phyloP scores from a whole-genome alignment of 2,329 filamentous ascomycete species.

The Gaeumannomyces tritici region DNA sequence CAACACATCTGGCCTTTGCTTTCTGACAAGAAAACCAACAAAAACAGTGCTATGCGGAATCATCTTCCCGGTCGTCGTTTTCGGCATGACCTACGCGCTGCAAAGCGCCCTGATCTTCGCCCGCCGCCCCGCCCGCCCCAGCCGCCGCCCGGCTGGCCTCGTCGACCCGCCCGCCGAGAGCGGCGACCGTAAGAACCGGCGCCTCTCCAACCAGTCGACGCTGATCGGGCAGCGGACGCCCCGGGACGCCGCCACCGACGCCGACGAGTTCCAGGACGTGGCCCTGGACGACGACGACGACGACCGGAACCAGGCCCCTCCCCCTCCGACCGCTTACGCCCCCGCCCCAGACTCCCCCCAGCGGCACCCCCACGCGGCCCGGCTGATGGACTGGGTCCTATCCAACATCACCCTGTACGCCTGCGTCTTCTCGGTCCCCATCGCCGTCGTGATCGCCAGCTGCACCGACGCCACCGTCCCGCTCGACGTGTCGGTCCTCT shows the following conservation, averaged over 20 bases:
- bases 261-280: neutral
- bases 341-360: slow-evolving; percentile 1
- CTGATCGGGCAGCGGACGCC: slow-evolving; percentile 5
- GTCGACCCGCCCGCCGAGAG: neutral
- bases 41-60: slow-evolving; percentile 21
- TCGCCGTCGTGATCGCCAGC: slow-evolving; percentile 28
- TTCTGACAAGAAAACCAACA: neutral
- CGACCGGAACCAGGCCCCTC: neutral
- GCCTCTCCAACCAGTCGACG: slow-evolving; percentile 11
- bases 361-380: slow-evolving; percentile 3
- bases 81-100: slow-evolving; percentile 15
- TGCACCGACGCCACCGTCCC: slow-evolving; percentile 21
- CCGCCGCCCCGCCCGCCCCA: too few relatives aligned
- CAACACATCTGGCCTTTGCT: too few relatives aligned
- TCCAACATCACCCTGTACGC: slow-evolving; percentile 18
- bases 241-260: too few relatives aligned
- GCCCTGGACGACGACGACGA: neutral
- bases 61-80: slow-evolving; percentile 18
- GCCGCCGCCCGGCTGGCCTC: neutral
- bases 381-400: neutral
- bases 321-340: neutral
- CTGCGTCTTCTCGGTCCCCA: slow-evolving; percentile 21
- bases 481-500: slow-evolving; percentile 36
- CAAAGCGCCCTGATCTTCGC: slow-evolving; percentile 10
- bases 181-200: neutral